Evolutionary conservation across 495 filamentous ascomycete species (phyloP).

Genomic region (Cercophora samala): DNA sequence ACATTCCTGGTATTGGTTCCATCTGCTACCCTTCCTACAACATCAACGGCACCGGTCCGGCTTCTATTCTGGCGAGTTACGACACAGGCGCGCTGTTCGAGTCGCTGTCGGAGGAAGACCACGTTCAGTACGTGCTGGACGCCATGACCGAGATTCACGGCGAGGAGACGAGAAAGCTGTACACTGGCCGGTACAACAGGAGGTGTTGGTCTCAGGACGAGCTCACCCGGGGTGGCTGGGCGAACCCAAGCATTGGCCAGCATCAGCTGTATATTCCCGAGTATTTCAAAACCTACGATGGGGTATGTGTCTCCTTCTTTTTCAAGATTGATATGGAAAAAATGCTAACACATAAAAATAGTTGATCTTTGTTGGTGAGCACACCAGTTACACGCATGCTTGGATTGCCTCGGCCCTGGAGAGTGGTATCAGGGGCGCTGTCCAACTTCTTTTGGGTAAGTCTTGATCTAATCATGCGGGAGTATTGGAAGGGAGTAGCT

Average conservation of each 20-base stretch:
- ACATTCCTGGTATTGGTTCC: conserved; percentile 56
- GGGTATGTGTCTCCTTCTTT: conserved; percentile 31
- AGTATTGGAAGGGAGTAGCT: background rate
- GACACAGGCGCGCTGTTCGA: conserved; percentile 40
- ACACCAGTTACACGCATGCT: conserved; percentile 70
- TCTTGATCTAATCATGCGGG: background rate
- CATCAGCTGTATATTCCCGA: conserved; percentile 65
- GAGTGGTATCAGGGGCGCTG: conserved; percentile 61
- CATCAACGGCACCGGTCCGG: conserved; percentile 59
- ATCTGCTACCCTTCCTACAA: conserved; percentile 65
- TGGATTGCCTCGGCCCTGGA: conserved; percentile 70
- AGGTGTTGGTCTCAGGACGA: conserved; percentile 59
- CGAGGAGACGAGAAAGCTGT: conserved; percentile 51
- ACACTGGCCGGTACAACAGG: conserved; percentile 56
- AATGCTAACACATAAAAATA: conserved; percentile 21
- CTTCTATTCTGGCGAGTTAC: conserved; percentile 61
- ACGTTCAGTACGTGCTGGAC: conserved; percentile 42
- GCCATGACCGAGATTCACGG: conserved; percentile 58
- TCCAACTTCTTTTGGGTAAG: conserved; percentile 56
- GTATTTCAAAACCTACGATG: conserved; percentile 65
- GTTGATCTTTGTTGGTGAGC: conserved; percentile 67
- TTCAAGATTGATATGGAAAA: background rate
- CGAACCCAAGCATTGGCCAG: conserved; percentile 53
- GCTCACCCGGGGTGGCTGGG: conserved; percentile 55
- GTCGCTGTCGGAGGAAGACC: conserved; percentile 20